phyloP scores from a whole-genome alignment of 768 basidiomycete species.

The Dictyophora rubrovolvata region DNA sequence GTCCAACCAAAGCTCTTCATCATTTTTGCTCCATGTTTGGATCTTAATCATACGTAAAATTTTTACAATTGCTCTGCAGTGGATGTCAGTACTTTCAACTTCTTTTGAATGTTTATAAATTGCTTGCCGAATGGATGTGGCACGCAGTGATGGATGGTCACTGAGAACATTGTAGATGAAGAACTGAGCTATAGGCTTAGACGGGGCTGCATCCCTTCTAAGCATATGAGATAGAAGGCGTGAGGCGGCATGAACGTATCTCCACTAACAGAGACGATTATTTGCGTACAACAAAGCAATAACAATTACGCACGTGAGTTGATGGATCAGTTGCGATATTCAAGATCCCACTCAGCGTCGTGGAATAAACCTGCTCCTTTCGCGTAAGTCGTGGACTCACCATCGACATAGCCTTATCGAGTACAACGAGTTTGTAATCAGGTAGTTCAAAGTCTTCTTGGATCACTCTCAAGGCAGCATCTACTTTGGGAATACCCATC shows the following conservation, averaged over 20 bases:
- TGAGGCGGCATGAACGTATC: slow-evolving; percentile 65
- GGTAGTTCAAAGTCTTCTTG: slow-evolving; percentile 38
- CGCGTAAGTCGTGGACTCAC: slow-evolving; percentile 30
- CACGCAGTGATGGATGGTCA: slow-evolving; percentile 59
- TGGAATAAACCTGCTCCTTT: slow-evolving; percentile 35
- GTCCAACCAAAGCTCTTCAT: slow-evolving; percentile 62
- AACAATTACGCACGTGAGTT: slow-evolving; percentile 53
- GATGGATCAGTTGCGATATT: slow-evolving; percentile 47
- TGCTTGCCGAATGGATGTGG: slow-evolving; percentile 17
- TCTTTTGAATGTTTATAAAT: background rate
- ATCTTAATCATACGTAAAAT: slow-evolving; percentile 63
- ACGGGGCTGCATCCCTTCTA: slow-evolving; percentile 47
- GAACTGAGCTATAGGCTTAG: slow-evolving; percentile 47
- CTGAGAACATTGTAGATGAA: slow-evolving; percentile 58
- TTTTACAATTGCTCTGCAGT: slow-evolving; percentile 52
- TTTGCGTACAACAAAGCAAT: background rate
- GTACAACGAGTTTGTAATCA: slow-evolving; percentile 32
- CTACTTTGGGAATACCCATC: slow-evolving; percentile 37
- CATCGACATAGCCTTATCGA: slow-evolving; percentile 35
- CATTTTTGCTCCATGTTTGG: slow-evolving; percentile 43
- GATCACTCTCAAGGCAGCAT: slow-evolving; percentile 38
- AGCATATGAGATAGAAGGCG: slow-evolving; percentile 52
- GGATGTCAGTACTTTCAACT: slow-evolving; percentile 1
- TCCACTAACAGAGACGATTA: slow-evolving; percentile 44
- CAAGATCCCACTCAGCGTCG: slow-evolving; percentile 50